Base-by-base conservation (phyloP, 2,329 filamentous ascomycete genomes). In the Neonectria coccinea region DNA sequence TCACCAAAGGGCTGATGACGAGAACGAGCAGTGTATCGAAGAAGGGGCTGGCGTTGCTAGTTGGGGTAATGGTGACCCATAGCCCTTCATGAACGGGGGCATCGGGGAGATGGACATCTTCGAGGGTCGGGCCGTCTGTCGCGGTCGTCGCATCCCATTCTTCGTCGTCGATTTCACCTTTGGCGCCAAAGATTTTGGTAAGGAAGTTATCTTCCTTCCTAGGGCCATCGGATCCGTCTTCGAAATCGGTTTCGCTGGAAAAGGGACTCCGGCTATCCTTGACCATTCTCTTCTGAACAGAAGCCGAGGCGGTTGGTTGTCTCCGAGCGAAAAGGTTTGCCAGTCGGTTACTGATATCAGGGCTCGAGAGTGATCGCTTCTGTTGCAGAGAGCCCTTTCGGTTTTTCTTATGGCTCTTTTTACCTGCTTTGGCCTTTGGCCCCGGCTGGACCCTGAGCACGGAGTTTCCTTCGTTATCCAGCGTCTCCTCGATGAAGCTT, bases 31-130 rank as follows among this genome's bases (percentile, higher is more conserved):
- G 86, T 0, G 95, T 98, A 76, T 99, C 96, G 71, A 98, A 94
- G 81, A 99, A 97, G 0, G 96, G 94, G 71, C 91, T 97, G 5
- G 92, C 91, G 67, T 93, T 95, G 78, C 89, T 95, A 0, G 94
- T 94, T 1, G 94, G 96, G 1, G 93, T 96, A 59, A 99, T 88
- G 8, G 96, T 97, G n/a, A 99, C 93, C 94, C 94, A 98, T 5
- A 99, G 86, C 2, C 94, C 95, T 72, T 96, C 90, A 41, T 84
- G 80, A 16, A 67, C 78, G 29, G 80, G 74, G 50, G 74, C 48
- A 18, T 67, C 61, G 6, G 70, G 58, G 14, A 64, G 36, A 3
- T 72, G 67, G 9, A 67, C 44, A 10, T 77, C 70, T 7, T 75
- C 64, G 7, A 52, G 22, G 29, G 67, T 56, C 29, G 71, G 65